phyloP scores from a whole-genome alignment of 768 basidiomycete species.

The Boletus vinaceobasis region DNA sequence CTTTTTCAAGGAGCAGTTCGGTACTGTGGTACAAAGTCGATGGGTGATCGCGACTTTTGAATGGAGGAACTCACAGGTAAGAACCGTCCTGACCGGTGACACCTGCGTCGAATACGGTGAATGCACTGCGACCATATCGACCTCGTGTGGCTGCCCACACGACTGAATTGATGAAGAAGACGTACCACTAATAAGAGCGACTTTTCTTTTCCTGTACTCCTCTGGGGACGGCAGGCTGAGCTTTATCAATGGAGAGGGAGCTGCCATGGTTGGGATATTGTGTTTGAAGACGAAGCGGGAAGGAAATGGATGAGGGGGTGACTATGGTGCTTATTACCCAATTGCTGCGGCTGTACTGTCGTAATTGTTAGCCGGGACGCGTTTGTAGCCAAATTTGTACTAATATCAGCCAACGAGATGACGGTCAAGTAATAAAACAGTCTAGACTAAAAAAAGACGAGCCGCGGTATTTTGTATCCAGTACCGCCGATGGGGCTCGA shows the following conservation, averaged over 20 bases:
- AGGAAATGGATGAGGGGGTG: background rate
- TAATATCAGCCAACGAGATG: background rate
- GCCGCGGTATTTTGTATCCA: conserved; percentile 21
- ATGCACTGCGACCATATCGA: background rate
- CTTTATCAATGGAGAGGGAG: conserved; percentile 39
- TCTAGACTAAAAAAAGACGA: conserved; percentile 15
- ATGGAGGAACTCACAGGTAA: conserved; percentile 65
- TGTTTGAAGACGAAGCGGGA: background rate
- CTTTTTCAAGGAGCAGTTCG: conserved; percentile 80
- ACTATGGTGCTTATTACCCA: background rate
- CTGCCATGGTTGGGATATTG: conserved; percentile 15
- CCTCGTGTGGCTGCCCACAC: background rate
- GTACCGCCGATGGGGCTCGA: conserved; percentile 38
- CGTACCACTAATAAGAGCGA: conserved; percentile 87
- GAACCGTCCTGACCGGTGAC: conserved; percentile 97
- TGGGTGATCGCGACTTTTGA: background rate
- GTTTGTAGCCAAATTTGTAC: background rate
- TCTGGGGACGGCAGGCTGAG: conserved; percentile 66
- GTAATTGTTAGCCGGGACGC: background rate
- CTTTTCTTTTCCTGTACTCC: conserved; percentile 87
- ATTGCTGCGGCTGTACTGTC: background rate
- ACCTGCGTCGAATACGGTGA: conserved; percentile 45
- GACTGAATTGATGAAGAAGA: conserved; percentile 8
- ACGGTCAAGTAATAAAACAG: background rate
- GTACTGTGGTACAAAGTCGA: conserved; percentile 45